Evolutionary conservation across 257 asterid genomes (phyloP).

Genomic region (Catharanthus roseus): DNA sequence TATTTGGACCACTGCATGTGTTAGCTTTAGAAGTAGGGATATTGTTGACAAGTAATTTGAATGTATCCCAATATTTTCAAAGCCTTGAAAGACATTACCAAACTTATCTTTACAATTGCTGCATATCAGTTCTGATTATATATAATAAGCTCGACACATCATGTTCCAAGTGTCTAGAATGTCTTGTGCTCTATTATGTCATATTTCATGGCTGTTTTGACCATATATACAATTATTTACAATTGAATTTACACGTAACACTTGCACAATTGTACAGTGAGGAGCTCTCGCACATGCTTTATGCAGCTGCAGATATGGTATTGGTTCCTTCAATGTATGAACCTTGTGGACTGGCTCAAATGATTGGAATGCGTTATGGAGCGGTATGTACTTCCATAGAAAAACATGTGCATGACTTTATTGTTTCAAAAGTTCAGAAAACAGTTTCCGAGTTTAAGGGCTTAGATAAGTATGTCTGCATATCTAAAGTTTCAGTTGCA

Average conservation of each 20-base stretch:
- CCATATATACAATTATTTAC: not conserved
- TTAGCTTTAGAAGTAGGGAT: not conserved
- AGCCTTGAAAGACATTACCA: not conserved
- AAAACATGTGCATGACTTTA: not conserved
- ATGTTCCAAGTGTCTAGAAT: not conserved
- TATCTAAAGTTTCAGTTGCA: not conserved
- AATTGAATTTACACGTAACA: not conserved
- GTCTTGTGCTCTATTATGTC: not conserved
- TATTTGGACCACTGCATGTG: not conserved
- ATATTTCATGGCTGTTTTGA: not conserved
- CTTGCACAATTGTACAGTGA: slow-evolving; percentile 54
- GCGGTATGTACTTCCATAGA: slow-evolving; percentile 43
- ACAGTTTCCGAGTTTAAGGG: not conserved
- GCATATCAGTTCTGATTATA: too few relatives aligned
- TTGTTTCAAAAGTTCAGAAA: not conserved
- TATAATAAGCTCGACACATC: too few relatives aligned
- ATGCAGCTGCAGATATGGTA: slow-evolving; percentile 92
- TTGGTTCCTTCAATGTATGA: slow-evolving; percentile 91
- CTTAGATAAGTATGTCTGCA: not conserved
- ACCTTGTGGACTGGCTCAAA: slow-evolving; percentile 91
- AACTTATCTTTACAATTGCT: not conserved
- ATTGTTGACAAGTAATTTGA: not conserved
- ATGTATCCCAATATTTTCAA: not conserved
- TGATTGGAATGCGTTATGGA: slow-evolving; percentile 96
- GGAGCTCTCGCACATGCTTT: slow-evolving; percentile 90